phyloP scores from a whole-genome alignment of 192 early-diverging fungal species.

The Coemansia sp. region DNA sequence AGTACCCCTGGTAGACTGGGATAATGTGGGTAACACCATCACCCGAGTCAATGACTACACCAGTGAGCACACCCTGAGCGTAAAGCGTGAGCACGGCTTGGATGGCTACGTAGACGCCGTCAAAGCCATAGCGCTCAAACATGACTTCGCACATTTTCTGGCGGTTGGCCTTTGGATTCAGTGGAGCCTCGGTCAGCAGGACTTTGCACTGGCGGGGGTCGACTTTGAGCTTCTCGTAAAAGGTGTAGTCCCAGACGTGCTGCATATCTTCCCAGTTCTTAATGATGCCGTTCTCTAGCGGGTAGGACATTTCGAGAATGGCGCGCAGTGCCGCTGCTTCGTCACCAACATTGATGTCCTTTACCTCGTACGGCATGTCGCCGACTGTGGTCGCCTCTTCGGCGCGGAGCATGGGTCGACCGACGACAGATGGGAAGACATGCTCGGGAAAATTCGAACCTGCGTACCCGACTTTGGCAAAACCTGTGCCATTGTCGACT shows the following conservation, averaged over 20 bases:
- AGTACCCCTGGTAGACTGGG: conserved; percentile 95
- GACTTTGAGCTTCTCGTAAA: conserved; percentile 86
- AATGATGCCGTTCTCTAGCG: conserved; percentile 98
- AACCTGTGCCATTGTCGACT: conserved; percentile 87
- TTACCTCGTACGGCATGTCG: conserved; percentile 57
- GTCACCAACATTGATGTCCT: conserved; percentile 98
- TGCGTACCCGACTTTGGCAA: conserved; percentile 96
- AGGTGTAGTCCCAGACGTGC: conserved; percentile 98
- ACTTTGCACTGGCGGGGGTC: conserved; percentile 89
- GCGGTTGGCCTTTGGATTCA: conserved; percentile 92
- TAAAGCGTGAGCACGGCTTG: conserved; percentile 97
- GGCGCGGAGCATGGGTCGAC: conserved; percentile 94
- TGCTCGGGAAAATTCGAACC: conserved; percentile 94
- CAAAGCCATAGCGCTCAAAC: conserved; percentile 97
- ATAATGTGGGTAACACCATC: conserved; percentile 99
- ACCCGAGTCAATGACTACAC: conserved; percentile 97
- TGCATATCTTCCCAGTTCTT: conserved; percentile 97
- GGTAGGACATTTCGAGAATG: conserved; percentile 94
- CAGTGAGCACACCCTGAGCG: conserved; percentile 96
- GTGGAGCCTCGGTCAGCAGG: conserved; percentile 92
- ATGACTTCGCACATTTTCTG: conserved; percentile 91
- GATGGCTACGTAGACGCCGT: conserved; percentile 90
- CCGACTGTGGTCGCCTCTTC: conserved; percentile 77
- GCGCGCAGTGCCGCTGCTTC: conserved; percentile 87
- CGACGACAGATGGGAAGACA: conserved; percentile 97